Evolutionary conservation across 345 rosid species (phyloP).

Genomic region (Linum lewisii): DNA sequence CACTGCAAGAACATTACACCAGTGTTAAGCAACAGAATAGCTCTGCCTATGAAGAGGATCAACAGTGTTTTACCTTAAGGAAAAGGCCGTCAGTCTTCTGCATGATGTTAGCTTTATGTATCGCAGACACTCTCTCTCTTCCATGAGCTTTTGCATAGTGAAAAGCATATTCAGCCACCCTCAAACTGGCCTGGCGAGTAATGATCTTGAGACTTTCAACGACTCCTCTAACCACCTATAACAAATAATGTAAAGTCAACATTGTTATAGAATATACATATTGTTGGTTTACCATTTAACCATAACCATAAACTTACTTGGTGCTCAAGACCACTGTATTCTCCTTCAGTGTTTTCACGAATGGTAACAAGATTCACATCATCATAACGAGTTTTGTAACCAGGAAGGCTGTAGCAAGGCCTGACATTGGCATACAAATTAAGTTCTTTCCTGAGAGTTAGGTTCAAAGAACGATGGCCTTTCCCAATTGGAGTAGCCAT

Average conservation of each 20-base stretch:
- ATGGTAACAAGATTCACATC: slow-evolving; percentile 87
- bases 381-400: slow-evolving; percentile 90
- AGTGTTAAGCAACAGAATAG: background rate
- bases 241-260: background rate
- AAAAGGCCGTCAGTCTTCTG: slow-evolving; percentile 99
- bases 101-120: slow-evolving; percentile 98
- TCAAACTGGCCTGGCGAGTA: slow-evolving; percentile 92
- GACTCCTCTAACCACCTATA: slow-evolving; percentile 95
- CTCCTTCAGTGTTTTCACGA: slow-evolving; percentile 98
- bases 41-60: background rate
- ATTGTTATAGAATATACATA: background rate
- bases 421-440: slow-evolving; percentile 93
- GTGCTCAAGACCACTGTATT: slow-evolving; percentile 99
- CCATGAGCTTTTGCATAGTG: slow-evolving; percentile 94
- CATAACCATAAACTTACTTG: slow-evolving; percentile 45
- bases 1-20: slow-evolving; percentile 40
- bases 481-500: slow-evolving; percentile 99
- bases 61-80: slow-evolving; percentile 19
- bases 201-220: slow-evolving; percentile 97
- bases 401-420: slow-evolving; percentile 97
- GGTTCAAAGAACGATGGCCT: slow-evolving; percentile 94
- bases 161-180: slow-evolving; percentile 99
- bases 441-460: slow-evolving; percentile 91
- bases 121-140: slow-evolving; percentile 91
- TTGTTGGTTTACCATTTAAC: background rate